Conservation (phyloP, 2,329 filamentous ascomycete species). For the Pezicula carpinea region DNA sequence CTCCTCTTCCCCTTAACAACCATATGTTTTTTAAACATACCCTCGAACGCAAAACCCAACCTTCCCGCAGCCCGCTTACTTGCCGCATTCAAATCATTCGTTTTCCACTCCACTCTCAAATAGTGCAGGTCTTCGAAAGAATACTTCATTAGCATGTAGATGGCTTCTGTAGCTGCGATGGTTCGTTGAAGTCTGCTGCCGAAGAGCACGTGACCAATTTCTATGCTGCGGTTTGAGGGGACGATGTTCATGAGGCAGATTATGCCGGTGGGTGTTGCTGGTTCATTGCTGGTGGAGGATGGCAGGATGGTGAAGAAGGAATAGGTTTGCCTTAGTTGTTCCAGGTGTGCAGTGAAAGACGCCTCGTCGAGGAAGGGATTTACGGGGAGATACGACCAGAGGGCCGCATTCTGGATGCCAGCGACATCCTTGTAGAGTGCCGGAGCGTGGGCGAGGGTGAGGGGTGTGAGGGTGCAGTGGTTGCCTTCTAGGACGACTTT, state of each 20-base stretch:
- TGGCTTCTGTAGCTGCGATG: conserved; percentile 50
- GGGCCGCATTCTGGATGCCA: conserved; percentile 12
- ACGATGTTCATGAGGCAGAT: conserved; percentile 41
- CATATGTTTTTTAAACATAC: conserved; percentile 57
- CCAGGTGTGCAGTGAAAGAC: conserved; percentile 26
- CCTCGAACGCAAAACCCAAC: conserved; percentile 56
- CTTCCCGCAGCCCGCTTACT: conserved; percentile 50
- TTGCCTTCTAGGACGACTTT: conserved; percentile 7
- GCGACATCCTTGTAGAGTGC: conserved; percentile 17
- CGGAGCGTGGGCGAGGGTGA: conserved; percentile 11
- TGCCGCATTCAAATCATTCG: conserved; percentile 49
- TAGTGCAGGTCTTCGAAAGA: conserved; percentile 51
- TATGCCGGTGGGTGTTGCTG: conserved; percentile 36
- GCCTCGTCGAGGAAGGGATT: conserved; percentile 30
- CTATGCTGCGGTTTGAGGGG: conserved; percentile 43
- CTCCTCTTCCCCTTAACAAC: conserved; percentile 50
- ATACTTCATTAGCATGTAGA: conserved; percentile 50
- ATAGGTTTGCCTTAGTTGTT: conserved; percentile 18
- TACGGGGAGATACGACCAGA: conserved; percentile 39
- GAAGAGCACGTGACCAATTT: conserved; percentile 54
- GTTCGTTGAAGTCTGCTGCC: conserved; percentile 47
- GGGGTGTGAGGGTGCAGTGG: conserved; percentile 15
- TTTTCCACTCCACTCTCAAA: conserved; percentile 60
- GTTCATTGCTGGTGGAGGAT: conserved; percentile 5
- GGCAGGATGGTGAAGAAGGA: conserved; percentile 42